A percentile compares a stretch with the other conserved stretches of the same genome.
phyloP scores from a whole-genome alignment of 2,329 filamentous ascomycete species.

The Apiospora malaysiana region DNA sequence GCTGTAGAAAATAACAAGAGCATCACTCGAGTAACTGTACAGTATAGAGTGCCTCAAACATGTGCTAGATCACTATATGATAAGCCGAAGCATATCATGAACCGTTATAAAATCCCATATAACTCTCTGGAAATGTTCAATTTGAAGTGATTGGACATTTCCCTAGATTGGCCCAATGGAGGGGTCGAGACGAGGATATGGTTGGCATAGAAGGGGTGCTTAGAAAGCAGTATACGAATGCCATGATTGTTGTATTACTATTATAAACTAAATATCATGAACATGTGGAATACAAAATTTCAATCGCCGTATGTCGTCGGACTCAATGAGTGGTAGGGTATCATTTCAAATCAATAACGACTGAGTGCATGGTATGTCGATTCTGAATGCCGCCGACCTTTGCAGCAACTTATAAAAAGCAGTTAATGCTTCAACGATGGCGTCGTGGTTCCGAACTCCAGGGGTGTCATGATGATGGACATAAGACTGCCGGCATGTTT shows the following conservation, averaged over 20 bases:
- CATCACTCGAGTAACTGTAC: background rate
- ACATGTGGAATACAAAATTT: background rate
- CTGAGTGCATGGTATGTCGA: background rate
- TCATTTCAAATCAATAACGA: background rate
- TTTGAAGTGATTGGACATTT: background rate
- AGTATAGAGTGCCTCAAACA: background rate
- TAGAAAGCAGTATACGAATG: background rate
- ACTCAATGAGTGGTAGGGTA: slow-evolving; percentile 3
- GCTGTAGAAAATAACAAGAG: background rate
- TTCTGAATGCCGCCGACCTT: background rate
- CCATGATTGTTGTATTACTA: background rate
- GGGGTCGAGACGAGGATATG: too few relatives aligned
- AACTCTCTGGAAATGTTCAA: background rate
- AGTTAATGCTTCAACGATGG: background rate
- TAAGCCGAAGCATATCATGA: background rate
- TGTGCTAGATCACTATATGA: background rate
- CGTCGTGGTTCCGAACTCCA: background rate
- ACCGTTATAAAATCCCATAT: background rate
- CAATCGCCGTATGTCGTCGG: background rate
- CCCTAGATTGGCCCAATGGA: background rate
- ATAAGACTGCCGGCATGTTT: too few relatives aligned
- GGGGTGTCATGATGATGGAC: background rate
- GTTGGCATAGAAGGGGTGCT: too few relatives aligned
- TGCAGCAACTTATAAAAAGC: too few relatives aligned
- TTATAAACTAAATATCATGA: background rate